Evolutionary conservation across 2,329 filamentous ascomycete species (phyloP).

Genomic region (Exophiala sideris): DNA sequence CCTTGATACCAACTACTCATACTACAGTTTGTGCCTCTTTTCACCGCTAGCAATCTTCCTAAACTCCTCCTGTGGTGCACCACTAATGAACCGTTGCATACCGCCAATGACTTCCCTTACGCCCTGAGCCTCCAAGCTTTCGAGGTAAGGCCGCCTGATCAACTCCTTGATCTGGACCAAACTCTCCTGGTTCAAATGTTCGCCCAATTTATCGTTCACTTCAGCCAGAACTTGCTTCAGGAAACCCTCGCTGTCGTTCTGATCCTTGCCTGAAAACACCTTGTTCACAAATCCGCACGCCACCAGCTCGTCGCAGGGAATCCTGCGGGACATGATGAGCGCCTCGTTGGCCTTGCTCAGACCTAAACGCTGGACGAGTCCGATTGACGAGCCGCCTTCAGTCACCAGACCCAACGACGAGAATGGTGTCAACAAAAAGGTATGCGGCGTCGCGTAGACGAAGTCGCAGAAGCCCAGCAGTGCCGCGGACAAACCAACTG

Average conservation of each 20-base stretch:
- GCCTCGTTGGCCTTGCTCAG: constrained; percentile 85
- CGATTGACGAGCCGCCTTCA: constrained; percentile 77
- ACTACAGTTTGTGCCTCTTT: constrained; percentile 89
- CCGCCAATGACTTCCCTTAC: constrained; percentile 83
- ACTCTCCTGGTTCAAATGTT: constrained; percentile 75
- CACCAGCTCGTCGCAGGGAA: constrained; percentile 70
- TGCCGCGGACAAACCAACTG: constrained; percentile 81
- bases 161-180: constrained; percentile 80
- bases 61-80: constrained; percentile 86
- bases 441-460: constrained; percentile 76
- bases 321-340: constrained; percentile 80
- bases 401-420: constrained; percentile 83
- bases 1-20: neutral
- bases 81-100: constrained; percentile 72
- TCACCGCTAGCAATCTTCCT: constrained; percentile 76
- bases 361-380: constrained; percentile 76
- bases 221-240: constrained; percentile 68
- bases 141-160: constrained; percentile 69
- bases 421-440: constrained; percentile 90
- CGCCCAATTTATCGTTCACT: constrained; percentile 75
- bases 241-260: constrained; percentile 67
- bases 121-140: constrained; percentile 71
- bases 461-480: constrained; percentile 84
- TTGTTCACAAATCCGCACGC: constrained; percentile 80
- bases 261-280: constrained; percentile 60